Base-by-base conservation (phyloP, 2,329 filamentous ascomycete genomes). In the Paraphoma chrysanthemicola region DNA sequence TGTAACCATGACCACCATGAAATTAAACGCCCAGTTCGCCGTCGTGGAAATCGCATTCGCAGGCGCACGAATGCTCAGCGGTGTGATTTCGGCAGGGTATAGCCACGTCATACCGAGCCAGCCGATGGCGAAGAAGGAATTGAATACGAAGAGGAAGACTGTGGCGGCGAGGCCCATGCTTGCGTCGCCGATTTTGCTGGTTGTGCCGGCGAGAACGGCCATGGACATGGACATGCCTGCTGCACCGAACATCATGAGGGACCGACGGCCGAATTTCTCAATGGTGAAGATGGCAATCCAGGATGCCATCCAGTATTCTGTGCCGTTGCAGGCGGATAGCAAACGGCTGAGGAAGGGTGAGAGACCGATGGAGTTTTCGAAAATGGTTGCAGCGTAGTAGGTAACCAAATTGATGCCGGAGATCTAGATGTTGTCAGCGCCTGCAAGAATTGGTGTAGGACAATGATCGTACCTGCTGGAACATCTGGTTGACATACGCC, bases 141-240 rank as follows among this genome's bases (percentile, higher is more conserved):
- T 93, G 84, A 93, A 95, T 80, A 96, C 90, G 80, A 89, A 90
- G 72, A 96, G 93, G 81, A 96, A 94, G 59, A 96, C 91, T 83
- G 93, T 72, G 16, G 80, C 78, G 6, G 72, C 67, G 39, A 79
- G 70, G 44, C 78, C 79, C 38, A 71, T 57, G 12, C 64, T 59
- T 11, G 62, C 58, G 51, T 62, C 68, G 1, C 53, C 59, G 16
- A 71, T 67, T 11, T 64, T 57, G 50, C 68, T 72, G 0, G 71
- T 76, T 6, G 70, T 69, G 3, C 70, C 69, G 4, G 74, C 74
- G 1, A 77, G 63, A 0, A 77, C 66, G 9, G 67, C 68, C 74
- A 77, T 76, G 12, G 70, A 74, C 4, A 63, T 49, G 1, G 72
- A 70, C 69, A 74, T 73, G 28, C 74, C 75, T 1, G 67, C 67